Evolutionary conservation across 495 filamentous ascomycete genomes (phyloP), one percentile per base, ranked within the genome.

Genomic region (Cenococcum geophilum): DNA sequence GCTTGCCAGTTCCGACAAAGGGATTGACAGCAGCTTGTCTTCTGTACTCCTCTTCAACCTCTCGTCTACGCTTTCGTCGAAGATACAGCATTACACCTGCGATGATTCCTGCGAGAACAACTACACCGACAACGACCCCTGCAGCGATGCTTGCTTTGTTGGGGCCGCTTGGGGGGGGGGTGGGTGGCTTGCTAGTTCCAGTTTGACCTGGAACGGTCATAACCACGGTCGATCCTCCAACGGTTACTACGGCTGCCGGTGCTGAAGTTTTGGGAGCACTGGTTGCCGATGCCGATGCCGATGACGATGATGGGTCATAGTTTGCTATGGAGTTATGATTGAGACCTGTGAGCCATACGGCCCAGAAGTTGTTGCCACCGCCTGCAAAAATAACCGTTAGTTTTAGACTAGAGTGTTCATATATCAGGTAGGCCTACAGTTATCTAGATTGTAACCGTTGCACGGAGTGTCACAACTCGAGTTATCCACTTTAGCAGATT

Each of bases 91-190:
- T 88, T 5, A 76, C 76, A 50, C 85, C 91, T 40, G 82, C 87
- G 18, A 81, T 76, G 57, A 89, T 77, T 6, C 80, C 85, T 64
- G 76, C 79, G 5, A 92, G 57, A 11, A 77, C 89, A 22, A 96
- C 78, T 5, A 96, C 81, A 61, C 88, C 89, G 34, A 95, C 86
- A 6, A 97, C 92, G 4, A 90, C 89, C 59, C 92, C 93, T 25
- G 83, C 92, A 27, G 89, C 92, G 60, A 97, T 91, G 23, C 86
- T 89, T 25, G 85, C 89, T 43, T 79, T 87, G 62, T 82, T 86
- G 23, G 86, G 73, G 10, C 77, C 73, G 42, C 74, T 70, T 25
- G 49, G 25, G 23, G 21, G 16, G 21, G 21, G 6, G 16, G 12
- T 52, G 9, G 49, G 1, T 23, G 62, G 53, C 20, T 69, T 60